Percentiles rank a stretch among this genome's conserved stretches.
phyloP scores from a whole-genome alignment of 2,329 filamentous ascomycete genomes.

The Fusarium circinatum region DNA sequence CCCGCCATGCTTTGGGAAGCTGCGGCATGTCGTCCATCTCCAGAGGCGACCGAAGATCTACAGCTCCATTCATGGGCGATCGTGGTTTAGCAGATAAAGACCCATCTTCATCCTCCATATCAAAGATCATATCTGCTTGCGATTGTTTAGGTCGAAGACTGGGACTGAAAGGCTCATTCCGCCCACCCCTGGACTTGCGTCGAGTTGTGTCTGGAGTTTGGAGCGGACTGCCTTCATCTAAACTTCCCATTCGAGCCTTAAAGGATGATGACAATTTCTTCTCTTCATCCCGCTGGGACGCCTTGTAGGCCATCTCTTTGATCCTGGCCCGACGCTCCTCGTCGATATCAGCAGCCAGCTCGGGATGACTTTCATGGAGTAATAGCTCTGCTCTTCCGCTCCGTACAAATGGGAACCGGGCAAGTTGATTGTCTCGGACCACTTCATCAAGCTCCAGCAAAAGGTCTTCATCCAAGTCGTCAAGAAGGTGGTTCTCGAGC shows the following conservation, averaged over 20 bases:
- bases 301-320: conserved; percentile 78
- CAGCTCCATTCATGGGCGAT: conserved; percentile 36
- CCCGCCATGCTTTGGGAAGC: conserved; percentile 47
- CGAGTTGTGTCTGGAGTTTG: conserved; percentile 58
- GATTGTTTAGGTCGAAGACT: conserved; percentile 75
- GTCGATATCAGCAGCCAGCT: conserved; percentile 71
- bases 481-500: conserved; percentile 88
- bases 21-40: conserved; percentile 45
- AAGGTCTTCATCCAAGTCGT: conserved; percentile 87
- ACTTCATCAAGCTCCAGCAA: conserved; percentile 81
- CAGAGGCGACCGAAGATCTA: conserved; percentile 32
- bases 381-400: conserved; percentile 76
- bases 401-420: conserved; percentile 79
- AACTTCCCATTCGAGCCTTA: conserved; percentile 67
- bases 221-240: conserved; percentile 67
- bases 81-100: conserved; percentile 45
- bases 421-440: conserved; percentile 84
- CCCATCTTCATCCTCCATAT: conserved; percentile 84
- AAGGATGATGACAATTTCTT: conserved; percentile 69
- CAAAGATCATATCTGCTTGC: conserved; percentile 83
- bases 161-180: conserved; percentile 72
- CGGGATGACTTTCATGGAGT: conserved; percentile 72
- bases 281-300: conserved; percentile 72
- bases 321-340: conserved; percentile 76
- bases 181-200: conserved; percentile 57